These are phyloP conservation scores for Silene noctiflora DNA, from an alignment of 179 eudicot species.

Conservation along the genomic window DNA sequence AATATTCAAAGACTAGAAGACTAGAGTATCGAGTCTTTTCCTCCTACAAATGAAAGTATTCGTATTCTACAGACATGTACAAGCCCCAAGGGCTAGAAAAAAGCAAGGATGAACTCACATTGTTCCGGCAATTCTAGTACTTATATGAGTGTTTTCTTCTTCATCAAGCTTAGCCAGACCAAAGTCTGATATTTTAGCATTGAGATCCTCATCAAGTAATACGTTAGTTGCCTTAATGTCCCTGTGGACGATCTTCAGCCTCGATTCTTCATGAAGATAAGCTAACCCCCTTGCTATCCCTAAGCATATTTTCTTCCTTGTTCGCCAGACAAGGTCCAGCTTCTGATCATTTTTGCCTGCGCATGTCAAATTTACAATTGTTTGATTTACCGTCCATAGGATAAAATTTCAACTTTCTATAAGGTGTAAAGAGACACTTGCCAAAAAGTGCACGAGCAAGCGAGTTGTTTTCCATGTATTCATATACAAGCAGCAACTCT, in stretches of 20 bases:
- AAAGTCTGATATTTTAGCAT: conserved; percentile 73
- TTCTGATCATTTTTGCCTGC: conserved; percentile 43
- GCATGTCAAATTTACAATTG: not conserved
- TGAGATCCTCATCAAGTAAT: conserved; percentile 66
- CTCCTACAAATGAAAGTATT: too few relatives aligned
- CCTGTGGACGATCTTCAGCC: conserved; percentile 74
- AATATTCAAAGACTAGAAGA: not conserved
- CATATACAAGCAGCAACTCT: conserved; percentile 56
- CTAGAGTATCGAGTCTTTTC: too few relatives aligned
- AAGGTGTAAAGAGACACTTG: conserved; percentile 21
- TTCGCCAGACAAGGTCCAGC: conserved; percentile 56
- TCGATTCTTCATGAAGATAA: conserved; percentile 79
- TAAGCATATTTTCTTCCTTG: conserved; percentile 63
- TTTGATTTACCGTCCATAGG: not conserved
- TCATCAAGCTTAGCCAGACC: conserved; percentile 81
- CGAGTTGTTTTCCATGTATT: conserved; percentile 67
- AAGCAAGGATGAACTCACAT: conserved; percentile 36
- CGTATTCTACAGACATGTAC: not conserved
- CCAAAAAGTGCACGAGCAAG: conserved; percentile 74
- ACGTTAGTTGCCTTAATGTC: conserved; percentile 77
- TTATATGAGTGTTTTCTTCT: conserved; percentile 70
- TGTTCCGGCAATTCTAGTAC: conserved; percentile 74
- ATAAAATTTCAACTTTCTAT: not conserved
- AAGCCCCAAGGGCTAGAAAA: not conserved
- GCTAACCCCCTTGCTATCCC: conserved; percentile 74